Percentiles rank a stretch among this genome's conserved stretches.
phyloP scores from a whole-genome alignment of 441 rosid species.

The Adansonia madagascariensis region DNA sequence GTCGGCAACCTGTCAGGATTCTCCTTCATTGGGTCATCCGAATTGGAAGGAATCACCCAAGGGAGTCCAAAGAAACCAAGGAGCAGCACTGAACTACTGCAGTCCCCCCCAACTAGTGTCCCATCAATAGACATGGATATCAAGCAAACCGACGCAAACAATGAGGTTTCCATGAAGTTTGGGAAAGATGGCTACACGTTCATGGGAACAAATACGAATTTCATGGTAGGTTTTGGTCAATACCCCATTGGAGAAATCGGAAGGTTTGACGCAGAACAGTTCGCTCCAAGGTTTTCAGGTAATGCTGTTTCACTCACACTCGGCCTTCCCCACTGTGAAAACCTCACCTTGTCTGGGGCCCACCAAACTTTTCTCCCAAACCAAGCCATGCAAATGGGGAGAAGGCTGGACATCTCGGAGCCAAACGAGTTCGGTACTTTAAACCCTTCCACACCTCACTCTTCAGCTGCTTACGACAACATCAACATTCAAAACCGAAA shows the following conservation, averaged over 20 bases:
- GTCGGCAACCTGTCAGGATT: conserved; percentile 59
- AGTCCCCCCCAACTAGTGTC: conserved; percentile 43
- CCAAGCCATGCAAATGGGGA: conserved; percentile 76
- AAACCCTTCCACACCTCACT: conserved; percentile 59
- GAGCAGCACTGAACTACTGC: conserved; percentile 53
- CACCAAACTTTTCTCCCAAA: conserved; percentile 77
- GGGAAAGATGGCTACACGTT: conserved; percentile 37
- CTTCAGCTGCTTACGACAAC: conserved; percentile 67
- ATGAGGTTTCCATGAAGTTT: not conserved
- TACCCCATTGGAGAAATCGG: conserved; percentile 85
- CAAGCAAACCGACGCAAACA: conserved; percentile 33
- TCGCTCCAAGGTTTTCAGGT: too few species aligned
- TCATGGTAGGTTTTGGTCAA: conserved; percentile 80
- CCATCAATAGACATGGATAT: conserved; percentile 48
- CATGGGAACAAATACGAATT: conserved; percentile 62
- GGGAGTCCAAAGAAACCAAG: conserved; percentile 80
- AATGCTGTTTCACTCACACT: too few species aligned
- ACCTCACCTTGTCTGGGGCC: conserved; percentile 39
- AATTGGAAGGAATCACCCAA: conserved; percentile 76
- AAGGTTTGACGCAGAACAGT: conserved; percentile 56
- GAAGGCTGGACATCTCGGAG: conserved; percentile 72
- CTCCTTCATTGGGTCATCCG: conserved; percentile 60
- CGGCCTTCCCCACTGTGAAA: too few species aligned
- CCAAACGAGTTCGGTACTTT: conserved; percentile 64
- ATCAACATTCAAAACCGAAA: conserved; percentile 80